Base-by-base conservation (phyloP, 1,139 yeast genomes). In the Suhomyces choctaworum region DNA sequence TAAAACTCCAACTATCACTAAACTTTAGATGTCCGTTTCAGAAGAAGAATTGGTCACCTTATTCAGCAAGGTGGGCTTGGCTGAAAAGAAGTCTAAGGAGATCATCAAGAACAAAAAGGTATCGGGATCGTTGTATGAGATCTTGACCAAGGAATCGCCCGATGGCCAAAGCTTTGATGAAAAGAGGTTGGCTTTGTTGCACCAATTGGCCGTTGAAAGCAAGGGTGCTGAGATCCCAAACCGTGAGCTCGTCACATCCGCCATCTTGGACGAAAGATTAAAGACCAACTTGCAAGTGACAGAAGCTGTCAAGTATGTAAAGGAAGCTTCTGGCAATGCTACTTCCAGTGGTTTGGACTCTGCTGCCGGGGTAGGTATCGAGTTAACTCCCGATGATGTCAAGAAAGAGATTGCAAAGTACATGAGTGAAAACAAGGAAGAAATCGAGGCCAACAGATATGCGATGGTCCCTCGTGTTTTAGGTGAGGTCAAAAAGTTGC, bases 21-120 rank as follows among this genome's bases (percentile, higher is more conserved):
- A n/a, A n/a, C n/a, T n/a, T n/a, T n/a, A 16, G 13, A 46, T 36
- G 42, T 37, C 37, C 22, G 24, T 21, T 20, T 22, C 47, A 12
- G 62, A 54, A 31, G 66, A 61, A 34, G 72, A 66, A 36, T 50
- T 69, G 31, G 51, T 57, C n/a, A 43, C 48, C 22, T 67, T 71
- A 34, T 82, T 88, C 50, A 63, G 70, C 44, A 62, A 67, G 32
- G 67, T 85, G 41, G 96, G 96, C 12, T 76, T 87, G 47, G 78
- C 74, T 47, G 94, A 83, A 16, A 73, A 80, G 48, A 82, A 82
- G 56, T 63, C 82, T 36, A 73, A 75, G 32, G 97, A 92, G 56
- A 80, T 88, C 38, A 60, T 78, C 41, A 90, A 87, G 60, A 92
- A 92, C 66, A 81, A 82, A 57, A 89, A 89, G 58, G 95, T 89